These are phyloP conservation scores for Phytopythium sindhum DNA, from an alignment of 352 stramenopile species.

Conservation along the genomic window DNA sequence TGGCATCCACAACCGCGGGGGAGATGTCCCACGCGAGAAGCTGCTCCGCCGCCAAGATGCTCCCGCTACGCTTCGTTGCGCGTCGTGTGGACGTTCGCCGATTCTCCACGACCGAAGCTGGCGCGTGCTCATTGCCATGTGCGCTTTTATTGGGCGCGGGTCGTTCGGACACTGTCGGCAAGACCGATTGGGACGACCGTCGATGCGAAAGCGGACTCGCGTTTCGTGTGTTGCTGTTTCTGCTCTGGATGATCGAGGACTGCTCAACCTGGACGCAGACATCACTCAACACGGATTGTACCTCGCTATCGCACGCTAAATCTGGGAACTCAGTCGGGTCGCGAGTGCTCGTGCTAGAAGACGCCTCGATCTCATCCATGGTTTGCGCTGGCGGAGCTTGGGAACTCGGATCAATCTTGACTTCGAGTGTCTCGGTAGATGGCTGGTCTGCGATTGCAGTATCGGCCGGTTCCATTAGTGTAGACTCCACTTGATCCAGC, in stretches of 20 bases:
- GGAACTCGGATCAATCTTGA: neutral
- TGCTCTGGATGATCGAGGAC: no score
- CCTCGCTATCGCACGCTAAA: neutral
- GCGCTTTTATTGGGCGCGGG: neutral
- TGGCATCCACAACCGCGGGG: conserved; percentile 12
- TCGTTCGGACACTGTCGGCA: neutral
- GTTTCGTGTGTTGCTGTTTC: neutral
- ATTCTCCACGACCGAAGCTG: neutral
- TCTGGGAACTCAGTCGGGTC: neutral
- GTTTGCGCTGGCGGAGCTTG: neutral
- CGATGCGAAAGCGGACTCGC: neutral
- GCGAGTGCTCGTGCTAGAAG: neutral
- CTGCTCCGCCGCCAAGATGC: conserved; percentile 3
- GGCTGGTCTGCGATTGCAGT: neutral
- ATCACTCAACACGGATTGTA: neutral
- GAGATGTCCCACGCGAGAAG: conserved; percentile 4
- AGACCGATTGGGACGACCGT: neutral
- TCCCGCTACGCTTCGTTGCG: conserved; percentile 1
- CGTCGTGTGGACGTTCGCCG: neutral
- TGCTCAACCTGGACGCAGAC: neutral
- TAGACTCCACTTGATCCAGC: neutral
- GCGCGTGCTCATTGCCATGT: neutral
- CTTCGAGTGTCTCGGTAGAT: neutral
- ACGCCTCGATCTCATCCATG: no score
- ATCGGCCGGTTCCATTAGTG: neutral